Base-by-base conservation (phyloP, 208 protist species). In the Trypanosoma conorhini region DNA sequence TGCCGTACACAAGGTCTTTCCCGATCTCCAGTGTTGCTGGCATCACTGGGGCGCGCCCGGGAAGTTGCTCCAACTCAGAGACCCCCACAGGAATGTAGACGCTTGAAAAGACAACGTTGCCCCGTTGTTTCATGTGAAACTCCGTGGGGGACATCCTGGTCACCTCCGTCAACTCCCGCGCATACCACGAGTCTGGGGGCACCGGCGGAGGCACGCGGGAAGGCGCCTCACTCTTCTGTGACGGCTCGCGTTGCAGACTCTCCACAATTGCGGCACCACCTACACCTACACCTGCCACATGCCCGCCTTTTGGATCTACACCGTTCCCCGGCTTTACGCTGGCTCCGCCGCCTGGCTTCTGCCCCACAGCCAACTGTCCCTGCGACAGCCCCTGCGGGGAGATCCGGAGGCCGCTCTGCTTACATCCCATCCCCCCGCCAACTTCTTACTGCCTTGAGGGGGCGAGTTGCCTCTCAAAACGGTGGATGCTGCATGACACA, bases 101-200 rank as follows among this genome's bases (percentile, higher is more conserved):
- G 12, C 67, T 76, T 10, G 85, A 78, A 63, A 95, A 95, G 24
- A 93, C 68, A 0, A 92, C 77, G 30, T 74, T 63, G 21, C 87
- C 85, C 4, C 79, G 80, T 62, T 88, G 76, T 15, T 74, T 58
- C 21, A 72, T 67, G 64, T 95, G 87, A 52, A 83, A 88, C 30
- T 85, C 69, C 0, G 81, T 82, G 56, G 88, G 77, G 3, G 71
- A 55, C 21, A 76, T 79, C 38, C 64, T 65, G 0, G 77, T 61
- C 7, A 24, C 40, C 46, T 91, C 81, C 0, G 28, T 67, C 33
- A 89, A 88, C 3, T 74, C 60, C 50, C 74, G 50, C 1, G 80
- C 76, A 65, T 95, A 95, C 89, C 89, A 95, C 28, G 67, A 81
- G 19, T 70, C 71, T n/a, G 70, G n/a, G 10, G 86, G 86, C 30